A percentile compares a stretch with the other conserved stretches of the same genome.
Conservation (phyloP, 257 asterid genomes). For the Gardenia jasminoides region DNA sequence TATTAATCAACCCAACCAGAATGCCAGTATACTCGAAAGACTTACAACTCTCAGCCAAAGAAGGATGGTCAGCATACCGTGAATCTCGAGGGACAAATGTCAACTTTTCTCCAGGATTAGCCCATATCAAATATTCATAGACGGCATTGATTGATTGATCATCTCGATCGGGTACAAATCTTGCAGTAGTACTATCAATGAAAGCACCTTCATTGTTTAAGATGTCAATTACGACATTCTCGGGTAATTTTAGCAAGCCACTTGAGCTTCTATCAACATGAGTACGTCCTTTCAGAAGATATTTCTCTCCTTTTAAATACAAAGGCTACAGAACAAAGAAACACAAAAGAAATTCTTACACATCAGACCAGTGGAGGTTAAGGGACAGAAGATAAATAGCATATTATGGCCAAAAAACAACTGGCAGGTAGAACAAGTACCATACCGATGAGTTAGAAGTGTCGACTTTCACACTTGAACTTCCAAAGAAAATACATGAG, state of each 20-base stretch:
- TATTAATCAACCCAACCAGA: not conserved
- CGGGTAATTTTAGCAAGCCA: constrained; percentile 43
- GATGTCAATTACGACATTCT: constrained; percentile 57
- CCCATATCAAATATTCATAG: constrained; percentile 82
- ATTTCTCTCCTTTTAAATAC: constrained; percentile 77
- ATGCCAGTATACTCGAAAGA: constrained; percentile 19
- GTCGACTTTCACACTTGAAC: constrained; percentile 60
- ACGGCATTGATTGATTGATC: constrained; percentile 44
- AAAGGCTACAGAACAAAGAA: constrained; percentile 61
- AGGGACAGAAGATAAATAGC: not conserved
- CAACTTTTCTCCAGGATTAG: constrained; percentile 60
- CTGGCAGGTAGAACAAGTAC: constrained; percentile 20
- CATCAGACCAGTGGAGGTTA: constrained; percentile 9
- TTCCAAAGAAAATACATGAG: constrained; percentile 85
- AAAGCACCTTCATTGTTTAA: constrained; percentile 49
- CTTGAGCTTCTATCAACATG: constrained; percentile 44
- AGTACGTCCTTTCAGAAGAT: constrained; percentile 74
- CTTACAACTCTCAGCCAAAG: constrained; percentile 12
- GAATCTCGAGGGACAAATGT: constrained; percentile 72
- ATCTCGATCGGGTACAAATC: constrained; percentile 37
- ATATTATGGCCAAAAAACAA: constrained; percentile 6
- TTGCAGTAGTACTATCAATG: constrained; percentile 54
- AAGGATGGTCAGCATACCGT: constrained; percentile 45
- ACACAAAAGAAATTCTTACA: not conserved
- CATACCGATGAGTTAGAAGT: constrained; percentile 65